Evolutionary conservation across 495 filamentous ascomycete species (phyloP).

Genomic region (Pyrenula aspistea): DNA sequence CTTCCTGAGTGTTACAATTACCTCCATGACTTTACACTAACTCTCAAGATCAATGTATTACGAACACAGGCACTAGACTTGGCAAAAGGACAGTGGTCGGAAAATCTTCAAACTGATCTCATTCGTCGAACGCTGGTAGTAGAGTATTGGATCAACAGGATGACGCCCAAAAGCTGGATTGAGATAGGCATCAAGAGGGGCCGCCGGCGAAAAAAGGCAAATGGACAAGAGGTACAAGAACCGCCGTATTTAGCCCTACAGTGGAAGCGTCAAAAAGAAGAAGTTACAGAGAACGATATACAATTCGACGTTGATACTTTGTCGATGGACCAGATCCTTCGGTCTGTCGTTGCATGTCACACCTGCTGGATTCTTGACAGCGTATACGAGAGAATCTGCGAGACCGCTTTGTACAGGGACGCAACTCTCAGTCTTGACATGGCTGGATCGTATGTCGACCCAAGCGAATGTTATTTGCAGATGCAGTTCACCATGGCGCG

Average conservation of each 20-base stretch:
- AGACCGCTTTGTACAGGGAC: conserved; percentile 43
- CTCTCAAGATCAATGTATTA: conserved; percentile 74
- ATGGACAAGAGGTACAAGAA: conserved; percentile 11
- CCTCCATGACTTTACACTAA: conserved; percentile 74
- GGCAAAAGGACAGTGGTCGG: conserved; percentile 56
- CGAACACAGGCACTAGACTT: conserved; percentile 64
- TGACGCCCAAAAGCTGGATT: conserved; percentile 72
- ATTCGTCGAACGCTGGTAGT: conserved; percentile 69
- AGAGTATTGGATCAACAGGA: conserved; percentile 74
- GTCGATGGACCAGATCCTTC: conserved; percentile 60
- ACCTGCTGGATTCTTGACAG: conserved; percentile 49
- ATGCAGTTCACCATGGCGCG: conserved; percentile 53
- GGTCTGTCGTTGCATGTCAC: conserved; percentile 64
- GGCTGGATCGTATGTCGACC: conserved; percentile 42
- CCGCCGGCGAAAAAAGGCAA: conserved; percentile 24
- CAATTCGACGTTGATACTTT: conserved; percentile 52
- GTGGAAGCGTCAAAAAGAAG: conserved; percentile 75
- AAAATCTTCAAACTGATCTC: conserved; percentile 58
- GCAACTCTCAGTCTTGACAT: conserved; percentile 40
- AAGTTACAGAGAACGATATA: conserved; percentile 53
- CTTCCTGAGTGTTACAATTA: conserved; percentile 69
- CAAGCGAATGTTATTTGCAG: conserved; percentile 51
- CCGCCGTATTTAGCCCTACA: conserved; percentile 47
- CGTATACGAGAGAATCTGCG: conserved; percentile 43
- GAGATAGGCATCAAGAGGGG: conserved; percentile 71